Evolutionary conservation across 2,329 filamentous ascomycete genomes (phyloP).

Genomic region (Microcyclospora tardicrescens): DNA sequence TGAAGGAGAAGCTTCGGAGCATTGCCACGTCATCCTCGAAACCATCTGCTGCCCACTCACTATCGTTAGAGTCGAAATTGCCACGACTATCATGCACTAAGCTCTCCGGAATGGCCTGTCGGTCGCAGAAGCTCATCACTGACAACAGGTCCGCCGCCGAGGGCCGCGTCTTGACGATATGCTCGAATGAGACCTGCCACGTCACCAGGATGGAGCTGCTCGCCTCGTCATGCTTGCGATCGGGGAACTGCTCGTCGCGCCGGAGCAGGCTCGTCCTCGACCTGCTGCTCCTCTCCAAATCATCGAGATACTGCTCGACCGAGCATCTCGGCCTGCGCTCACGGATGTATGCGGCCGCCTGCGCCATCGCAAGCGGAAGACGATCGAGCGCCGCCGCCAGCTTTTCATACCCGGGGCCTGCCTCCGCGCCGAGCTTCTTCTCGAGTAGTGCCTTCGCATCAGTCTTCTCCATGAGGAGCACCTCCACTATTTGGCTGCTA

Average conservation of each 20-base stretch:
- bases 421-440: constrained; percentile 10
- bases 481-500: constrained; percentile 5
- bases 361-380: constrained; percentile 24
- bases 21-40: constrained; percentile 24
- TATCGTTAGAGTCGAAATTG: neutral
- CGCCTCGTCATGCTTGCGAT: constrained; percentile 7
- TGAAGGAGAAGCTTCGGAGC: constrained; percentile 27
- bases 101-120: constrained; percentile 7
- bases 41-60: constrained; percentile 2
- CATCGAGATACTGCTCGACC: constrained; percentile 26
- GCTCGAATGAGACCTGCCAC: constrained; percentile 16
- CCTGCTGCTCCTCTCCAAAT: constrained; percentile 23
- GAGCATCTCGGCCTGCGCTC: constrained; percentile 17
- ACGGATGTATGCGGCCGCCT: constrained; percentile 24
- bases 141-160: constrained; percentile 31
- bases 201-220: constrained; percentile 11
- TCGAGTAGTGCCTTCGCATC: constrained; percentile 11
- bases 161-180: constrained; percentile 3
- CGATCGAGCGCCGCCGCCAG: constrained; percentile 17
- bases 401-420: constrained; percentile 1
- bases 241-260: neutral
- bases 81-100: neutral
- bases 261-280: constrained; percentile 10
- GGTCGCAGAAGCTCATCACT: constrained; percentile 36
- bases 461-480: constrained; percentile 12